Conservation (phyloP, 306 rosid species). For the Fragaria iinumae region DNA sequence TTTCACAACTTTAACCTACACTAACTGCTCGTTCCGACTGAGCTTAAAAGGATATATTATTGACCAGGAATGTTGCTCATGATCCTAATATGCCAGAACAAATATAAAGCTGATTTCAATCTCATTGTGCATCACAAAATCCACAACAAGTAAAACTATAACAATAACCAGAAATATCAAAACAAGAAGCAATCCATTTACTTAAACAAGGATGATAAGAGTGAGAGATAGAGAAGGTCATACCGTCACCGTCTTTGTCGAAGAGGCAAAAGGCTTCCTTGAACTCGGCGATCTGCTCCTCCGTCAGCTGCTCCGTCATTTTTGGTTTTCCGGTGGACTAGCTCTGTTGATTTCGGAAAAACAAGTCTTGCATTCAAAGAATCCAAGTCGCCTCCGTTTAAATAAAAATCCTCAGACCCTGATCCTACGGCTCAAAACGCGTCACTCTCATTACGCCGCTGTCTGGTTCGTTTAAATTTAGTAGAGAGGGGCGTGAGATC, state of each 20-base stretch:
- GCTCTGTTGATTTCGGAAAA: not conserved
- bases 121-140: not conserved
- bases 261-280: conserved; percentile 42
- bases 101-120: not conserved
- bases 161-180: not conserved
- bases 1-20: not conserved
- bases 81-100: not conserved
- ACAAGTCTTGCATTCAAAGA: not conserved
- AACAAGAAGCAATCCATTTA: not conserved
- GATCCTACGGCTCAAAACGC: not conserved
- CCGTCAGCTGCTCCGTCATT: conserved; percentile 36
- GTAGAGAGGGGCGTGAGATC: not conserved
- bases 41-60: too few relatives aligned
- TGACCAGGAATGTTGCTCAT: not conserved
- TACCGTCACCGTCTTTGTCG: conserved; percentile 44
- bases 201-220: too few relatives aligned
- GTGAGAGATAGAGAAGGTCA: not conserved
- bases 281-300: conserved; percentile 45
- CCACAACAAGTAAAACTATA: not conserved
- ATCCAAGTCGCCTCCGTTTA: not conserved
- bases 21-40: not conserved
- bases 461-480: not conserved
- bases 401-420: not conserved
- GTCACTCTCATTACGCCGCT: not conserved
- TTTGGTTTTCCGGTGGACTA: not conserved